These are phyloP conservation scores for Telfairia occidentalis DNA, from an alignment of 331 rosid species.

Conservation along the genomic window DNA sequence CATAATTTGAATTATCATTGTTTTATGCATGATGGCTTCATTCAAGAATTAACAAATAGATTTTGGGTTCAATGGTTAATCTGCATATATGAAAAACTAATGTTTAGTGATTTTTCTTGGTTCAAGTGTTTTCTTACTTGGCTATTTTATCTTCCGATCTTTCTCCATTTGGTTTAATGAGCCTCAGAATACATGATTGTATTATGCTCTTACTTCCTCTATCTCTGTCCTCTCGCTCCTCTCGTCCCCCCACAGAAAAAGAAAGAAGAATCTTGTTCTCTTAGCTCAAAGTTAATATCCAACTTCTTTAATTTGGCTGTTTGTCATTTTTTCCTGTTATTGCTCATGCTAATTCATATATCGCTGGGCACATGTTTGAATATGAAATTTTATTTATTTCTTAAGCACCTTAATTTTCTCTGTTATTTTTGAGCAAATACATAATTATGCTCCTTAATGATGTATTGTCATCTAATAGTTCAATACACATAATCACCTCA, in stretches of 20 bases:
- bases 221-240: not conserved
- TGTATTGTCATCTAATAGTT: not conserved
- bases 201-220: not conserved
- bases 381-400: not conserved
- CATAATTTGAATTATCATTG: not conserved
- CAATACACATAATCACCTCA: not conserved
- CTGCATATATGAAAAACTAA: not conserved
- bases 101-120: not conserved
- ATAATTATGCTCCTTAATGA: not conserved
- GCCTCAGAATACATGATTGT: not conserved
- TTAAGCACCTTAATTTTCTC: not conserved
- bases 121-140: not conserved
- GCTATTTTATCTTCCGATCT: not conserved
- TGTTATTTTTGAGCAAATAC: not conserved
- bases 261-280: not conserved
- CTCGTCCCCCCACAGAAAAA: not conserved
- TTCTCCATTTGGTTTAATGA: not conserved
- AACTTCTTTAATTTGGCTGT: not conserved
- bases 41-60: not conserved
- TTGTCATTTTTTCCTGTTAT: not conserved
- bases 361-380: not conserved
- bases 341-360: not conserved
- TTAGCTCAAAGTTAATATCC: not conserved
- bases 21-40: not conserved
- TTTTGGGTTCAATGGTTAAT: not conserved